Percentiles rank a stretch among this genome's conserved stretches.
Evolutionary conservation across 164 flowering plant genomes (phyloP).

Genomic region (Dillenia turbinata): DNA sequence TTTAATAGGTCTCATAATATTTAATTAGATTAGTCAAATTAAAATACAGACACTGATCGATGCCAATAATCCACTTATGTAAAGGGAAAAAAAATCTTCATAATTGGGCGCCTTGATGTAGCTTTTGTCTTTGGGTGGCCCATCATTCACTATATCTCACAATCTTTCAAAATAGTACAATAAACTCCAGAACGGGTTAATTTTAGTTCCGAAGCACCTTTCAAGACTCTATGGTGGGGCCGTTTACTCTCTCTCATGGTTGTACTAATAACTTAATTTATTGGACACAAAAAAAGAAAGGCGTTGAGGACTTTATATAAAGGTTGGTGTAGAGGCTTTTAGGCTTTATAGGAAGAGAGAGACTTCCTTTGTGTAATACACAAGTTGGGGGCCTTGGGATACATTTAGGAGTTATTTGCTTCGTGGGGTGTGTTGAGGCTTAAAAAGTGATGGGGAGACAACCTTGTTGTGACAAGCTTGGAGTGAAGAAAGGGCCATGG

Average conservation of each 20-base stretch:
- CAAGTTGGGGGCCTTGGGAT: no score
- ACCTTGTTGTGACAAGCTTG: conserved; percentile 90
- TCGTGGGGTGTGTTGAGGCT: no score
- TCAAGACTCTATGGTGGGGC: conserved; percentile 41
- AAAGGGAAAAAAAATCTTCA: no score
- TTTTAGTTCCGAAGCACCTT: conserved; percentile 52
- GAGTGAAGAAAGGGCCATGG: conserved; percentile 98
- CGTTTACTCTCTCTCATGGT: conserved; percentile 7
- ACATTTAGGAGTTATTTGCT: neutral
- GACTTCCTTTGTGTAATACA: neutral
- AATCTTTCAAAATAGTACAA: conserved; percentile 12
- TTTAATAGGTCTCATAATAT: no score
- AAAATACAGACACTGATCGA: no score
- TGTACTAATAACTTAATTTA: neutral
- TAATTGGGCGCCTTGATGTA: conserved; percentile 21
- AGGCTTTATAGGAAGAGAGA: conserved; percentile 18
- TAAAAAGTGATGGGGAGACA: conserved; percentile 66
- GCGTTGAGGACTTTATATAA: conserved; percentile 21
- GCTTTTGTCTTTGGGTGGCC: conserved; percentile 24
- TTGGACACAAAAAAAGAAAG: neutral
- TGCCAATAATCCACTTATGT: no score
- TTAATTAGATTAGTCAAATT: no score
- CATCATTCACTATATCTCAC: conserved; percentile 26
- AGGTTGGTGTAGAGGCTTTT: conserved; percentile 46
- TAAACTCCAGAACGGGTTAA: conserved; percentile 26